Evolutionary conservation across 768 basidiomycete genomes (phyloP).

Genomic region (Hericium coralloides): DNA sequence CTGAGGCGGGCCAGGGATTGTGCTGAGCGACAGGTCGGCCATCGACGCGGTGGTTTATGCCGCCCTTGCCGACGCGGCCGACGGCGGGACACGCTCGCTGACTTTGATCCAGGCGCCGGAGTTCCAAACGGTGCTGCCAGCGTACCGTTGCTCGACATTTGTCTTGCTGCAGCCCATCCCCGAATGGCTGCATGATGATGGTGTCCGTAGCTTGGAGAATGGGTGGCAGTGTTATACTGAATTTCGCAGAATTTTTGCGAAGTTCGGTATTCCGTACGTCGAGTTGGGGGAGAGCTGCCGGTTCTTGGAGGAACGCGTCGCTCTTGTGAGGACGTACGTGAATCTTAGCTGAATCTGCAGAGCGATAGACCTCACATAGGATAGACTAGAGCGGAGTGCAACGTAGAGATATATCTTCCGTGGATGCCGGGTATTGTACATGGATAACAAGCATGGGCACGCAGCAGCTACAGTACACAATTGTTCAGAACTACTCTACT

Average conservation of each 20-base stretch:
- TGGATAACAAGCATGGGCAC: background rate
- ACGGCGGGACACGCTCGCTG: slow-evolving; percentile 22
- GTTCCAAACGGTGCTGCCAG: slow-evolving; percentile 33
- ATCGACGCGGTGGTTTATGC: slow-evolving; percentile 60
- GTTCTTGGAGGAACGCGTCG: slow-evolving; percentile 3
- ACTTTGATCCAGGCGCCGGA: slow-evolving; percentile 27
- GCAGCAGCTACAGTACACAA: background rate
- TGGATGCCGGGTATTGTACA: background rate
- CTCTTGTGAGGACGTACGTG: background rate
- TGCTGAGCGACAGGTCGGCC: slow-evolving; percentile 57
- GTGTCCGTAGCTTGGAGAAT: slow-evolving; percentile 47
- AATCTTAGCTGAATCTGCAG: background rate
- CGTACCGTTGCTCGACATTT: slow-evolving; percentile 39
- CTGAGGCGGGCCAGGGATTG: slow-evolving; percentile 15
- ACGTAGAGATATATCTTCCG: no score
- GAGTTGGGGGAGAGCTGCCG: background rate
- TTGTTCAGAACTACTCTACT: background rate
- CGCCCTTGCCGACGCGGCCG: slow-evolving; percentile 33
- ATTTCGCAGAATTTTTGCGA: background rate
- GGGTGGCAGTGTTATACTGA: slow-evolving; percentile 16
- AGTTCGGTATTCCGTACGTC: background rate
- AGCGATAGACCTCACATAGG: background rate
- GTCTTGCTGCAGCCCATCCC: slow-evolving; percentile 45
- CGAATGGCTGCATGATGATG: slow-evolving; percentile 59
- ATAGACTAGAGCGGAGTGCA: background rate